These are phyloP conservation scores for Rosa lucieae DNA, from an alignment of 306 rosid genomes.

Conservation along the genomic window DNA sequence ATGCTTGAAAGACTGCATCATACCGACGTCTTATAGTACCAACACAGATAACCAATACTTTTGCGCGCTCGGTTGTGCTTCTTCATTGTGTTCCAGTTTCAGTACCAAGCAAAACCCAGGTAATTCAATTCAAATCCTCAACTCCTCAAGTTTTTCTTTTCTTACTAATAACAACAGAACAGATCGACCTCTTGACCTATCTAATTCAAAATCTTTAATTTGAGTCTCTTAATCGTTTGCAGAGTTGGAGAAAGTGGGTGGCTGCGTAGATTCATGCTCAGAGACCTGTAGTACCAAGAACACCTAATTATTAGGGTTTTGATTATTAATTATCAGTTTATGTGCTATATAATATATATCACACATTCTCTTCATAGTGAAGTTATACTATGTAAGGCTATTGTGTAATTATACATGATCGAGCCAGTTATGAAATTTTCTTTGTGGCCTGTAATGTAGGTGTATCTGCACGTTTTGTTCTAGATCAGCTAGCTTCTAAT, in stretches of 20 bases:
- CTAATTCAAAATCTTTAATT: neutral
- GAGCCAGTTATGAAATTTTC: neutral
- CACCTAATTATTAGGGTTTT: neutral
- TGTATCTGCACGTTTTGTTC: no score
- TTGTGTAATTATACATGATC: no score
- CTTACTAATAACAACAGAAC: neutral
- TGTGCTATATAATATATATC: neutral
- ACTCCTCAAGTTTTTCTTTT: neutral
- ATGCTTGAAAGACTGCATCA: constrained; percentile 43
- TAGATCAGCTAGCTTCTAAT: neutral
- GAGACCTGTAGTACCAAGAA: constrained; percentile 7
- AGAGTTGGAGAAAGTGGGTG: constrained; percentile 40
- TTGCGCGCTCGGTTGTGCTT: constrained; percentile 48
- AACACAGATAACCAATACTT: constrained; percentile 17
- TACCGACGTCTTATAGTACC: neutral
- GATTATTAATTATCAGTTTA: neutral
- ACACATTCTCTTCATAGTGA: neutral
- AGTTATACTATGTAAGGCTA: neutral
- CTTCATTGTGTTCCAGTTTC: constrained; percentile 35
- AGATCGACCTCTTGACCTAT: neutral
- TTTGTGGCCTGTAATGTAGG: no score
- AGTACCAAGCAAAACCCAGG: constrained; percentile 41
- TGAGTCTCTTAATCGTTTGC: neutral
- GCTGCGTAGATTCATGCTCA: constrained; percentile 54
- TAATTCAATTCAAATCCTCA: neutral